phyloP scores from a whole-genome alignment of 2,329 filamentous ascomycete genomes.

The Fusarium chuoi region DNA sequence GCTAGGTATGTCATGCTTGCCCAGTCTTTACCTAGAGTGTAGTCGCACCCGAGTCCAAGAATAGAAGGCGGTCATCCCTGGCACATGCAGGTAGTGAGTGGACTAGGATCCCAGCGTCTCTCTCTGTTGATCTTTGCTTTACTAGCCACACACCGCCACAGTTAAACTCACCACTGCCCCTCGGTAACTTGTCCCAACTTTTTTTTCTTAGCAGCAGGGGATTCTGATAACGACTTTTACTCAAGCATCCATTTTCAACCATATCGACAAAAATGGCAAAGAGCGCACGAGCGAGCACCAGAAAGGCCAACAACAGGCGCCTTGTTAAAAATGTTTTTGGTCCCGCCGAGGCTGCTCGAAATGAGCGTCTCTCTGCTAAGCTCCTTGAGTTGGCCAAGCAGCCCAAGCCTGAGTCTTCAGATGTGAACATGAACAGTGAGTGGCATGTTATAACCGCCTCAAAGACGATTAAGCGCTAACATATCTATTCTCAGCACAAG shows the following conservation, averaged over 20 bases:
- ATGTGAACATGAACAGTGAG: slow-evolving; percentile 61
- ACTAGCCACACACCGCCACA: slow-evolving; percentile 35
- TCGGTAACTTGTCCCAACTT: slow-evolving; percentile 14
- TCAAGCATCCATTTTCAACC: slow-evolving; percentile 14
- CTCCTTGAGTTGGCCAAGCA: slow-evolving; percentile 82
- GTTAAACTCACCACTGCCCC: slow-evolving; percentile 16
- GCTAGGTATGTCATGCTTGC: slow-evolving; percentile 41
- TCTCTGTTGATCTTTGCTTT: not conserved
- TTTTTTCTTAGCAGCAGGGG: slow-evolving; percentile 41
- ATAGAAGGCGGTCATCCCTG: slow-evolving; percentile 39
- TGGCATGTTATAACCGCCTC: not conserved
- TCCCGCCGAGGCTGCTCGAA: slow-evolving; percentile 81
- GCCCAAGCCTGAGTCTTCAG: slow-evolving; percentile 71
- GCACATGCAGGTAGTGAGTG: slow-evolving; percentile 24
- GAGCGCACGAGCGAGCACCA: slow-evolving; percentile 79
- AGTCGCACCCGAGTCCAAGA: slow-evolving; percentile 15
- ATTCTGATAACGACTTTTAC: slow-evolving; percentile 30
- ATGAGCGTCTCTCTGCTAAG: slow-evolving; percentile 86
- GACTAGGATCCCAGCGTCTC: not conserved
- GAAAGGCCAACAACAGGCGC: slow-evolving; percentile 84
- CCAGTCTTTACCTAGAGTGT: slow-evolving; percentile 18
- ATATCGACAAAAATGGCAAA: slow-evolving; percentile 78
- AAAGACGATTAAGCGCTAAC: slow-evolving; percentile 9
- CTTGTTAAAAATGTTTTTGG: slow-evolving; percentile 86
- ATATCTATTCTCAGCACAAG: slow-evolving; percentile 36